Conservation (phyloP, 1,284 basidiomycete genomes). For the Coniferiporia weirii region DNA sequence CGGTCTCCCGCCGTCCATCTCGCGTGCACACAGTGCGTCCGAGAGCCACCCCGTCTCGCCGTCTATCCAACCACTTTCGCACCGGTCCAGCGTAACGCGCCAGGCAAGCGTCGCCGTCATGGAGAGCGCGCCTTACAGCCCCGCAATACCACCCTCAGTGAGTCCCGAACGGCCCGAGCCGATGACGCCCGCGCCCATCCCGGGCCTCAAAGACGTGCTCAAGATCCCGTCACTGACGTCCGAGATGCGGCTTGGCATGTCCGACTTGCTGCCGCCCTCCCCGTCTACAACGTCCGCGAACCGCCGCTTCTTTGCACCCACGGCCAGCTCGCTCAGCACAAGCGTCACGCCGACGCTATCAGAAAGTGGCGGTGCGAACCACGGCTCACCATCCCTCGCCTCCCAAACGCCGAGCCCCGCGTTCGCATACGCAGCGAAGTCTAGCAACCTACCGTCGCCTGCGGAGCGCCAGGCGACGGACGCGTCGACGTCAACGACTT, state of each 20-base stretch:
- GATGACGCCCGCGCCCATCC: constrained; percentile 34
- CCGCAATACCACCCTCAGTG: constrained; percentile 37
- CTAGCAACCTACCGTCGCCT: constrained; percentile 1
- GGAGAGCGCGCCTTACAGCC: constrained; percentile 34
- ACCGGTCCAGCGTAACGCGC: constrained; percentile 37
- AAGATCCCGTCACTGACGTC: constrained; percentile 61
- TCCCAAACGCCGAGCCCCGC: neutral
- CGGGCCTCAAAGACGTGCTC: constrained; percentile 65
- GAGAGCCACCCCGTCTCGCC: constrained; percentile 32
- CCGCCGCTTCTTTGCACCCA: constrained; percentile 37
- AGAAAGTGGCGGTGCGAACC: neutral
- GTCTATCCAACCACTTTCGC: neutral
- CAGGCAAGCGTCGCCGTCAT: constrained; percentile 43
- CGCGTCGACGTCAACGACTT: constrained; percentile 3
- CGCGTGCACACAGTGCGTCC: constrained; percentile 19
- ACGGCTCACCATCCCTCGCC: neutral
- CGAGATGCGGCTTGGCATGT: constrained; percentile 62
- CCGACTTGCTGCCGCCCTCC: constrained; percentile 74
- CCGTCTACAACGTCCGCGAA: constrained; percentile 53
- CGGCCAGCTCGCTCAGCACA: constrained; percentile 38
- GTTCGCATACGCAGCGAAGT: neutral
- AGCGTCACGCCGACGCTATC: constrained; percentile 21
- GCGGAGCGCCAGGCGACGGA: constrained; percentile 12
- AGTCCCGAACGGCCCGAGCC: constrained; percentile 25
- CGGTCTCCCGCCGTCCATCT: constrained; percentile 13